Evolutionary conservation across 495 filamentous ascomycete genomes (phyloP).

Genomic region (Podospora comata): DNA sequence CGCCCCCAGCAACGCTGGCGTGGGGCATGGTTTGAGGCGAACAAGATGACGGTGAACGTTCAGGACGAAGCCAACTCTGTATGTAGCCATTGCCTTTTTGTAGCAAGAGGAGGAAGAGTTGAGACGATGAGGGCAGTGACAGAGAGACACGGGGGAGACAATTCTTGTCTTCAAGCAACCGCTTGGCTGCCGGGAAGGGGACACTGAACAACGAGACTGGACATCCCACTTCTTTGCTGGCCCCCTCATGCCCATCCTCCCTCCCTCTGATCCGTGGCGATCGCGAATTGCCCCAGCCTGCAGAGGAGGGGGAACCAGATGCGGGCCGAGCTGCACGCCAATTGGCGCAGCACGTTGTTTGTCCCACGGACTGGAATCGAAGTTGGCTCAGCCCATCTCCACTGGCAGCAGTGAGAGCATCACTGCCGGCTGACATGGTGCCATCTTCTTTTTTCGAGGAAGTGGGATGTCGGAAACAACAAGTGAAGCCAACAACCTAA

Average conservation of each 20-base stretch:
- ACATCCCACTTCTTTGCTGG: neutral
- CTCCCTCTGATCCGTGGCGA: neutral
- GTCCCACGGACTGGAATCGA: slow-evolving; percentile 1
- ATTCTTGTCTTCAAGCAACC: neutral
- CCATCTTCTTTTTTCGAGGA: neutral
- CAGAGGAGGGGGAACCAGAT: slow-evolving; percentile 11
- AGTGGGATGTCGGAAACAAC: neutral
- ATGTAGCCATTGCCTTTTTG: neutral
- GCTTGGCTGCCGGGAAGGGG: neutral
- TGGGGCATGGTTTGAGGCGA: neutral
- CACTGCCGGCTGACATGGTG: slow-evolving; percentile 8
- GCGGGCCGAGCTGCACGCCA: slow-evolving; percentile 20
- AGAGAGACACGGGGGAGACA: neutral
- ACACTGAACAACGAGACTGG: neutral
- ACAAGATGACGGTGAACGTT: neutral
- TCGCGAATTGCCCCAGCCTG: neutral
- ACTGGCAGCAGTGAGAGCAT: slow-evolving; percentile 15
- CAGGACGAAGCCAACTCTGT: neutral
- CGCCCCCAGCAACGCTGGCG: too few species aligned
- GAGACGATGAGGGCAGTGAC: neutral
- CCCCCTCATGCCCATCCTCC: neutral
- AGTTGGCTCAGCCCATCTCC: slow-evolving; percentile 12
- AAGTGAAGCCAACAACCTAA: neutral
- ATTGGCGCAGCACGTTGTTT: slow-evolving; percentile 14
- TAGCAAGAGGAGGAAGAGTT: neutral